Base-by-base conservation (phyloP, 2,329 filamentous ascomycete genomes). In the Neofusicoccum parvum region DNA sequence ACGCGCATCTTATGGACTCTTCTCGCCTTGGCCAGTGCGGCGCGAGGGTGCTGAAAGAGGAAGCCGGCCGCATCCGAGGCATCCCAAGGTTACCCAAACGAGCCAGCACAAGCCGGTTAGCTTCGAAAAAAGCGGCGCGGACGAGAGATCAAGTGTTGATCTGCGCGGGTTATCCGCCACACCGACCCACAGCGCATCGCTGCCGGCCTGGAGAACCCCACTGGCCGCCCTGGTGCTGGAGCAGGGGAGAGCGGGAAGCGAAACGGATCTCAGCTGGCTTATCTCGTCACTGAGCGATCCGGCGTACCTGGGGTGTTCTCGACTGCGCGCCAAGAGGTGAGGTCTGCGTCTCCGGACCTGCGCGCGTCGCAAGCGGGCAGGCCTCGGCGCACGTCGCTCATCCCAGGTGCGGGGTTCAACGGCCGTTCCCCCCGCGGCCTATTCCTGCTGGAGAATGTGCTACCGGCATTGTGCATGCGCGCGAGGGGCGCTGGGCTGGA, bases 111-210 rank as follows among this genome's bases (percentile, higher is more conserved):
- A 46, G 53, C 36, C 32, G 23, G 51, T 56, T 43, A 23, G 37
- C 51, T 9, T 56, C 36, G 34, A 17, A 39, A 59, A 59, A 59
- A 46, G 54, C 54, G 54, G 54, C 41, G 54, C 39, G 39, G 54
- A 45, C 23, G 54, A 62, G 59, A 62, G 59, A 62, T 60, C 59
- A 34, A 62, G 59, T 17, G 48, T 39, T 51, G 59, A 62, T 62
- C 59, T 50, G 46, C 59, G 59, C 37, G 32, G 59, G 59, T 23
- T 43, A 50, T 51, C 59, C 46, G 59, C 46, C 46, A 50, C 59
- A 2, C 23, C 23, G 59, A 62, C 59, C 59, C 59, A 62, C 59
- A 62, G 32, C 20, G 37, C 17, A 46, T 51, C 48, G 46, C 48
- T 51, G 41, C 59, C 59, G 34, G 36, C 46, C 46, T 62, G 59